A percentile compares a stretch with the other conserved stretches of the same genome.
These are phyloP conservation scores for Paratinospora sagittata DNA, from an alignment of 164 flowering plant genomes.

Conservation along the genomic window DNA sequence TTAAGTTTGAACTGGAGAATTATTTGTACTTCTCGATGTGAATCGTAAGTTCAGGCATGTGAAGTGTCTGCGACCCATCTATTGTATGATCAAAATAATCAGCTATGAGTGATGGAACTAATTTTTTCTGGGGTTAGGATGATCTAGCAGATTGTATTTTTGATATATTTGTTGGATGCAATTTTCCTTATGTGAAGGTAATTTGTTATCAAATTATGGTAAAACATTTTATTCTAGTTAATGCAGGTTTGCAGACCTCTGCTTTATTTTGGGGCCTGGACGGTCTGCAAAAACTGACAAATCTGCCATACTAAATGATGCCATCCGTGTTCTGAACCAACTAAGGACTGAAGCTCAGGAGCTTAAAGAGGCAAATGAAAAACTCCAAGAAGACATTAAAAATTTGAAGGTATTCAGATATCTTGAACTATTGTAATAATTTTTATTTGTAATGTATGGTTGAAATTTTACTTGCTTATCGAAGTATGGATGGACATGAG, in stretches of 20 bases:
- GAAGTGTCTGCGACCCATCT: too few relatives aligned
- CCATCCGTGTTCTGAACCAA: conserved; percentile 41
- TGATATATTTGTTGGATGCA: background rate
- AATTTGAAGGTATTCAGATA: conserved; percentile 33
- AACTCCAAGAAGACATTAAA: conserved; percentile 39
- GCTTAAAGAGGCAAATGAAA: conserved; percentile 35
- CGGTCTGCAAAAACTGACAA: conserved; percentile 47
- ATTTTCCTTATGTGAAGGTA: background rate
- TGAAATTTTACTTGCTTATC: too few relatives aligned
- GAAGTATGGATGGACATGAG: too few relatives aligned
- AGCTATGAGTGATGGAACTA: too few relatives aligned
- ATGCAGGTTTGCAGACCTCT: conserved; percentile 42
- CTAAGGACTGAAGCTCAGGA: conserved; percentile 40
- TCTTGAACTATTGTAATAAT: background rate
- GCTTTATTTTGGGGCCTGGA: conserved; percentile 46
- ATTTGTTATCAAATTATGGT: background rate
- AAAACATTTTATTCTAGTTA: conserved; percentile 2
- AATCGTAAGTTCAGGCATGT: too few relatives aligned
- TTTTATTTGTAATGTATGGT: too few relatives aligned
- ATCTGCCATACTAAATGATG: conserved; percentile 43
- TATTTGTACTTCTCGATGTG: too few relatives aligned
- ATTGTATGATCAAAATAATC: too few relatives aligned
- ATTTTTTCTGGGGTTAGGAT: background rate
- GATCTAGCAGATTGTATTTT: background rate
- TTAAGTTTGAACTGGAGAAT: background rate